Base-by-base conservation (phyloP, 257 asterid genomes). In the Thymus quinquecostatus region DNA sequence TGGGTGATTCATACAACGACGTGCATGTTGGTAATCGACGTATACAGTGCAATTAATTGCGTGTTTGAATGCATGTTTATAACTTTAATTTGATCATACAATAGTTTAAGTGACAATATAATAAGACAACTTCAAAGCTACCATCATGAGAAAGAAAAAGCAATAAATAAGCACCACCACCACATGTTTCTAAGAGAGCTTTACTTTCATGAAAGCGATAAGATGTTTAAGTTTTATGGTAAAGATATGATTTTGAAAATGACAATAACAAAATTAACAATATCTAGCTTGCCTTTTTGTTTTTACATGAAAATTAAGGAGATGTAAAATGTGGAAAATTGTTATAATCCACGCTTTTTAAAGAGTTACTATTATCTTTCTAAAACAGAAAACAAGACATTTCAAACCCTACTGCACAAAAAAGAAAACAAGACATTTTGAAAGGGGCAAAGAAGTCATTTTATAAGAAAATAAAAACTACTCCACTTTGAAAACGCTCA, bases 161-260 rank as follows among this genome's bases (percentile, higher is more conserved):
- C 21, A 21, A 21, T 6, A n/a, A 2, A 75, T 66, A 38, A 75
- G 29, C 33, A 43, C 55, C 72, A 65, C 49, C 38, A 68, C 44
- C 73, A 70, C 61, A 36, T 64, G 77, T 38, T 57, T 70, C 61
- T 29, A 55, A 65, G 55, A 65, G 55, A 67, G 60, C 59, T 57
- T 48, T 74, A n/a, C 51, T 75, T 69, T 62, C 30, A 49, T 43
- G 32, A 44, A 36, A 43, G 44, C 14, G 59, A 68, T 75, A 54
- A 29, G 32, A 29, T 12, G 68, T 48, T 71, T 6, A 47, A 72
- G 5, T 13, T 55, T 27, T 8, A 30, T 10, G 44, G 12, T 53
- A 40, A 11, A 41, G 6, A 12, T 8, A 9, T 55, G 1, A 1
- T 57, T 11, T 30, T 57, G 27, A 57, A 30, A 57, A 10, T 30